Evolutionary conservation across 495 filamentous ascomycete genomes (phyloP).

Genomic region (Penicillium lividum): DNA sequence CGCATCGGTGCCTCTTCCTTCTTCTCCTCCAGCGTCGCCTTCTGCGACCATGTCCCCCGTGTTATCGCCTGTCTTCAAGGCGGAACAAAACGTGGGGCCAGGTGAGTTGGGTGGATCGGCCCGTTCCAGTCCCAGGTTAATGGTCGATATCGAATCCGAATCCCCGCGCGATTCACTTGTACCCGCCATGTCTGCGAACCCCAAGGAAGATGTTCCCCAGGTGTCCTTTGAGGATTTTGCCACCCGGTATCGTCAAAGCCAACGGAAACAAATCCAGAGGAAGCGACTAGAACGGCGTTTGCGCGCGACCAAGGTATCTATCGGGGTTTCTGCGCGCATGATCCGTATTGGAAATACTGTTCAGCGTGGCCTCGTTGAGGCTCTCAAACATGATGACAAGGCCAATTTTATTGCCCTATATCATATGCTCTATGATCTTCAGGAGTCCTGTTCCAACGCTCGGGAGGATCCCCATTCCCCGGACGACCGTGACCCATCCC

Average conservation of each 20-base stretch:
- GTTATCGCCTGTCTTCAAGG: slow-evolving; percentile 4
- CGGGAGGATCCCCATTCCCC: slow-evolving; percentile 40
- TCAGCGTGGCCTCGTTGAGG: slow-evolving; percentile 82
- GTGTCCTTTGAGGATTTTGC: slow-evolving; percentile 50
- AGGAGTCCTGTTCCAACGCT: slow-evolving; percentile 72
- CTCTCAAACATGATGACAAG: slow-evolving; percentile 87
- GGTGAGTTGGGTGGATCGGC: slow-evolving; percentile 47
- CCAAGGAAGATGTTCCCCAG: slow-evolving; percentile 27
- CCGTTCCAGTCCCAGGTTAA: slow-evolving; percentile 36
- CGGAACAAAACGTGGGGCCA: slow-evolving; percentile 24
- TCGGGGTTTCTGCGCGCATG: slow-evolving; percentile 77
- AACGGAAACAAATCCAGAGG: slow-evolving; percentile 44
- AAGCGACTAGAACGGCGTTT: slow-evolving; percentile 44
- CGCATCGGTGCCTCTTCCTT: slow-evolving; percentile 28
- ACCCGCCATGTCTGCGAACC: slow-evolving; percentile 12
- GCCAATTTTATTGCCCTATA: slow-evolving; percentile 82
- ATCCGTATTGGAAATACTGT: slow-evolving; percentile 75
- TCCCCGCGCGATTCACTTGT: slow-evolving; percentile 22
- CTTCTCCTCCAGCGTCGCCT: slow-evolving; percentile 28
- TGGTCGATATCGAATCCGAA: slow-evolving; percentile 20
- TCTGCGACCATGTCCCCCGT: slow-evolving; percentile 18
- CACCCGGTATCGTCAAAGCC: slow-evolving; percentile 41
- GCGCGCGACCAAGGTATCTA: slow-evolving; percentile 58
- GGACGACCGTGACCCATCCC: slow-evolving; percentile 36
- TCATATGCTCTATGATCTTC: slow-evolving; percentile 84